These are phyloP conservation scores for Fonsecaea pugnacius DNA, from an alignment of 2,329 filamentous ascomycete species.

Conservation along the genomic window DNA sequence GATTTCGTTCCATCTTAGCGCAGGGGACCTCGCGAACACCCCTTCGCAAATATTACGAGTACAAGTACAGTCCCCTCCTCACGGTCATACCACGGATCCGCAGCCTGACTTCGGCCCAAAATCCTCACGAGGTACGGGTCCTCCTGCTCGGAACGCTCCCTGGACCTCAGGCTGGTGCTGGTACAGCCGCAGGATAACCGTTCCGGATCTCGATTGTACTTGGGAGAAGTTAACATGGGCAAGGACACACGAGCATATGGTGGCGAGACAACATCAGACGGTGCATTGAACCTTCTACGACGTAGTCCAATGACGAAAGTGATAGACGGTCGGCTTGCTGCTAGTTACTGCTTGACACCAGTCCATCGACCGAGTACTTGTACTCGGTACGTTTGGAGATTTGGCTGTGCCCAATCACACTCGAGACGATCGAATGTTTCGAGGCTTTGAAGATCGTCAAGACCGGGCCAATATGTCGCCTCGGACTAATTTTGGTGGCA, in stretches of 20 bases:
- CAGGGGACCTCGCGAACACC: not conserved
- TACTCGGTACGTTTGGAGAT: not conserved
- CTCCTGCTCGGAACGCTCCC: not conserved
- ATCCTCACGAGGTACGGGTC: not conserved
- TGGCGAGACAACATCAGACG: not conserved
- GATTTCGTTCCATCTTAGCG: not conserved
- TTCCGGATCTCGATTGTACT: not conserved
- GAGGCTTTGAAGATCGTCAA: not conserved
- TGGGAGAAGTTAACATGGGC: not conserved
- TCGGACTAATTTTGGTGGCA: not conserved
- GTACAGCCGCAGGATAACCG: not conserved
- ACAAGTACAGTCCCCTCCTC: not conserved
- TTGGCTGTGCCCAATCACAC: not conserved
- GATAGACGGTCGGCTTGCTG: not conserved
- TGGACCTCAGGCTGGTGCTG: not conserved
- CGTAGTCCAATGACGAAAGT: not conserved
- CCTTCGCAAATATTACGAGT: not conserved
- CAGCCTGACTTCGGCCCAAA: not conserved
- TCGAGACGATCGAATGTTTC: not conserved
- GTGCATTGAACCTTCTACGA: not conserved
- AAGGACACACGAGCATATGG: not conserved
- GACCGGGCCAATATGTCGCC: not conserved
- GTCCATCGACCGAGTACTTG: not conserved
- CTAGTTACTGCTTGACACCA: not conserved
- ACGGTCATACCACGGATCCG: conserved; percentile 2